Evolutionary conservation across 345 rosid genomes (phyloP).

Genomic region (Corymbia maculata): DNA sequence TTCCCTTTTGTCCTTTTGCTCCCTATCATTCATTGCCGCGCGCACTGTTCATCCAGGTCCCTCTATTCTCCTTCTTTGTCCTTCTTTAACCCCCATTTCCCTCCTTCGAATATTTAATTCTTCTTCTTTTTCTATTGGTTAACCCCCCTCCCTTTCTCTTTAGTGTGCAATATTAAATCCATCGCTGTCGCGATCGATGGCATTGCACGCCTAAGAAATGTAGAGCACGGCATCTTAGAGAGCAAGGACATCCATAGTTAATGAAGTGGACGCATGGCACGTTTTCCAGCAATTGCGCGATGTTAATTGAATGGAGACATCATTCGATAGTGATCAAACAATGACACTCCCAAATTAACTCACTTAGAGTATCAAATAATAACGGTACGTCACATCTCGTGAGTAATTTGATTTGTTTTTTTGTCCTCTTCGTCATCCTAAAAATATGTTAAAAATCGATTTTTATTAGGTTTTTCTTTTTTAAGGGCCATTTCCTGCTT

Average conservation of each 20-base stretch:
- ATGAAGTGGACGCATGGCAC: neutral
- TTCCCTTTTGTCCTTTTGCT: neutral
- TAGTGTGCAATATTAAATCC: no score
- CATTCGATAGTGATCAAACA: fast-evolving
- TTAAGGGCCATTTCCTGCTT: fast-evolving
- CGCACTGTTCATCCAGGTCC: neutral
- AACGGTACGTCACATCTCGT: neutral
- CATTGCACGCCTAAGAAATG: neutral
- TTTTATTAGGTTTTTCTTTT: neutral
- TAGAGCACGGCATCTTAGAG: neutral
- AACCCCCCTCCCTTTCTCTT: neutral
- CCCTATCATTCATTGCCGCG: neutral
- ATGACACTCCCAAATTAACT: neutral
- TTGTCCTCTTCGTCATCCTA: neutral
- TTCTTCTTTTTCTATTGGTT: neutral
- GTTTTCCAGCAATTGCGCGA: neutral
- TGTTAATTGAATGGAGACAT: neutral
- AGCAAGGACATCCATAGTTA: neutral
- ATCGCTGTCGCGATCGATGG: neutral
- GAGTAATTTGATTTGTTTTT: neutral
- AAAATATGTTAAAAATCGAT: neutral
- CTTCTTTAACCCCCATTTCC: neutral
- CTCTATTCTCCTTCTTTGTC: neutral
- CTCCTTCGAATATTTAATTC: neutral
- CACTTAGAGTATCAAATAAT: neutral